Percentiles rank a stretch among this genome's conserved stretches.
Conservation (phyloP, 352 stramenopile genomes). For the Saprolegnia diclina region DNA sequence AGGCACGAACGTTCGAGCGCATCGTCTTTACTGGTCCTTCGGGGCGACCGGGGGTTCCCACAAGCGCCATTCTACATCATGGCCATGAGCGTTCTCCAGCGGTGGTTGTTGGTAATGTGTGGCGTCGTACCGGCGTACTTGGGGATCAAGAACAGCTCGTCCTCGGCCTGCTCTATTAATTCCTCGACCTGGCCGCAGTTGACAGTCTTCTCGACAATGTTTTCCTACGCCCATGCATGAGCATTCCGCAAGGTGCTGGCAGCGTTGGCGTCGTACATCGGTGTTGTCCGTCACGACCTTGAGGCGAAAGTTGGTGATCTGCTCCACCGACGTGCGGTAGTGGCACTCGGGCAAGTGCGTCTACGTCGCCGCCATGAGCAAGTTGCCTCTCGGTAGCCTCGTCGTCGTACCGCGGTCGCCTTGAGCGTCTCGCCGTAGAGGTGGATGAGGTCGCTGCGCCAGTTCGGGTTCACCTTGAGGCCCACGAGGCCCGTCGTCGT, state of each 20-base stretch:
- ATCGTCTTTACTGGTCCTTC: constrained; percentile 26
- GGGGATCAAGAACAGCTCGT: constrained; percentile 79
- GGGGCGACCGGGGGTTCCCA: constrained; percentile 70
- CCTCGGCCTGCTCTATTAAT: constrained; percentile 81
- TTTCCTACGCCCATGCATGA: constrained; percentile 42
- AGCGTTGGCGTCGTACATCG: constrained; percentile 39
- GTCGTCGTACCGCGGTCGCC: constrained; percentile 55
- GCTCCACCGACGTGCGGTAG: constrained; percentile 73
- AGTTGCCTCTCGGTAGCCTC: not conserved
- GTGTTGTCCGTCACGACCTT: constrained; percentile 65
- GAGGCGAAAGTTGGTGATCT: constrained; percentile 82
- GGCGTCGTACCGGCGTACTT: constrained; percentile 70
- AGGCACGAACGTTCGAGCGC: not conserved
- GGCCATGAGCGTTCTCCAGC: not conserved
- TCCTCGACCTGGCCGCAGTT: constrained; percentile 85
- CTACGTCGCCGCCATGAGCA: not conserved
- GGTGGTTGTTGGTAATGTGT: not conserved
- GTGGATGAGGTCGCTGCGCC: constrained; percentile 74
- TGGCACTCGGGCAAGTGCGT: constrained; percentile 28
- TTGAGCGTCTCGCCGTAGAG: constrained; percentile 80
- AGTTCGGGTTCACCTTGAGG: constrained; percentile 77
- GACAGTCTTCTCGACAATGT: constrained; percentile 76
- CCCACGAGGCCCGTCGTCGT: constrained; percentile 82
- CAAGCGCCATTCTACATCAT: constrained; percentile 32
- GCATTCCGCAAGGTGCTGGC: constrained; percentile 25